phyloP scores from a whole-genome alignment of 2,329 filamentous ascomycete species.

The Paramyrothecium roridum region DNA sequence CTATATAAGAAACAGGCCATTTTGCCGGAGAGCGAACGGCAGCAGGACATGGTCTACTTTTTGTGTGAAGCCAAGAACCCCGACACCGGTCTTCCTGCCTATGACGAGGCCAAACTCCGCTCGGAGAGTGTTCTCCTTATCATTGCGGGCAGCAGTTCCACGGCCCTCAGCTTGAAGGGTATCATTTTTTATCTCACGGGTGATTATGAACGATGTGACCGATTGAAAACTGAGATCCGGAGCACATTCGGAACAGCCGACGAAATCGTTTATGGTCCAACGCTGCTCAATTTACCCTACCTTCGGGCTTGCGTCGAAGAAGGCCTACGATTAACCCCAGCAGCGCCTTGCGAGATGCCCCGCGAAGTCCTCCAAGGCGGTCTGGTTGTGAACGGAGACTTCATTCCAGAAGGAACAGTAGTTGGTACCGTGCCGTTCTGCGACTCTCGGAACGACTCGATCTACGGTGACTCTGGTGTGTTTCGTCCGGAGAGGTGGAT shows the following conservation, averaged over 20 bases:
- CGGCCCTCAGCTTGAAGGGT: neutral
- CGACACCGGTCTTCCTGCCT: neutral
- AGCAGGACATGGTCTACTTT: constrained; percentile 5
- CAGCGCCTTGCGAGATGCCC: neutral
- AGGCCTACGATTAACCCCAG: neutral
- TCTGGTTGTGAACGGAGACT: neutral
- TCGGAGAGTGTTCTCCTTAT: constrained; percentile 2
- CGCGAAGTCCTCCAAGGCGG: neutral
- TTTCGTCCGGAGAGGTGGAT: constrained; percentile 1
- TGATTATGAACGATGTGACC: neutral
- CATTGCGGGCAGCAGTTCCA: neutral
- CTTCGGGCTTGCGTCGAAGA: neutral
- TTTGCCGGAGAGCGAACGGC: constrained; percentile 2
- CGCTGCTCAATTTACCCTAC: neutral
- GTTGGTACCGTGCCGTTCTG: neutral
- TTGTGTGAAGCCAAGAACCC: constrained; percentile 1
- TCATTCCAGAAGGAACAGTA: neutral
- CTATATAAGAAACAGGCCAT: constrained; percentile 1
- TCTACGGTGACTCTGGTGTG: neutral
- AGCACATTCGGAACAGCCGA: neutral
- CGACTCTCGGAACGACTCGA: neutral
- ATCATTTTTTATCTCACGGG: neutral
- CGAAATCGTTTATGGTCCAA: constrained; percentile 1
- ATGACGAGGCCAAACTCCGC: neutral
- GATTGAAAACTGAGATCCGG: neutral